Evolutionary conservation across 345 rosid species (phyloP).

Genomic region (Citrus unshiu): DNA sequence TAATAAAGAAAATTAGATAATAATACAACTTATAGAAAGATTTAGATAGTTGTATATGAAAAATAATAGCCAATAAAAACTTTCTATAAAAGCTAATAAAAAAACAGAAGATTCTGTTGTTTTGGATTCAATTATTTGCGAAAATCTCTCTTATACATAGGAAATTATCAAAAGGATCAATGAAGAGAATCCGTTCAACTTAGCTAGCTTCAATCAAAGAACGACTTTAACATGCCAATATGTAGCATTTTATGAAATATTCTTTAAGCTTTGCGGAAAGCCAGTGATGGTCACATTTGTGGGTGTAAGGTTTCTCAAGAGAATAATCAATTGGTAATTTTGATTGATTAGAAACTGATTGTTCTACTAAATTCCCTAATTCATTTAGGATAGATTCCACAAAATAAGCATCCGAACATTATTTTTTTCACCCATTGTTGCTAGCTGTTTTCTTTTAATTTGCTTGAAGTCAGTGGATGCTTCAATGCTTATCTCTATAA

Average conservation of each 20-base stretch:
- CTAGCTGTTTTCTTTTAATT: slow-evolving; percentile 17
- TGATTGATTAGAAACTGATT: slow-evolving; percentile 16
- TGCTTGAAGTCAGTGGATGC: slow-evolving; percentile 19
- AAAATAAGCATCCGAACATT: slow-evolving; percentile 7
- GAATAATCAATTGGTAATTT: slow-evolving; percentile 28
- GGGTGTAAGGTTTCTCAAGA: slow-evolving; percentile 36
- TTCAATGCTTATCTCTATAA: slow-evolving; percentile 4
- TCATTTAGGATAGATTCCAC: slow-evolving; percentile 26
- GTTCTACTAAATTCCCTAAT: slow-evolving; percentile 30
- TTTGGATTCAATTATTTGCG: slow-evolving; percentile 24
- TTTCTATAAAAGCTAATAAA: not conserved
- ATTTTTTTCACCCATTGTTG: slow-evolving; percentile 10
- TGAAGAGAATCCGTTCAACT: not conserved
- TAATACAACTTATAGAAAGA: slow-evolving; percentile 1
- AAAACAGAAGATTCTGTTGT: slow-evolving; percentile 14
- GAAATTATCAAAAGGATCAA: not conserved
- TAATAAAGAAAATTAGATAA: not conserved
- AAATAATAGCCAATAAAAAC: not conserved
- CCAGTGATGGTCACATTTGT: slow-evolving; percentile 39
- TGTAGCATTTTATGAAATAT: slow-evolving; percentile 42
- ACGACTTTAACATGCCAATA: slow-evolving; percentile 17
- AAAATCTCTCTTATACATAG: not conserved
- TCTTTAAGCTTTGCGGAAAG: slow-evolving; percentile 47
- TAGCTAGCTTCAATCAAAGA: slow-evolving; percentile 8
- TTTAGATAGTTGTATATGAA: not conserved